Base-by-base conservation (phyloP, 805 yeast genomes). In the Metschnikowia aberdeeniae region DNA sequence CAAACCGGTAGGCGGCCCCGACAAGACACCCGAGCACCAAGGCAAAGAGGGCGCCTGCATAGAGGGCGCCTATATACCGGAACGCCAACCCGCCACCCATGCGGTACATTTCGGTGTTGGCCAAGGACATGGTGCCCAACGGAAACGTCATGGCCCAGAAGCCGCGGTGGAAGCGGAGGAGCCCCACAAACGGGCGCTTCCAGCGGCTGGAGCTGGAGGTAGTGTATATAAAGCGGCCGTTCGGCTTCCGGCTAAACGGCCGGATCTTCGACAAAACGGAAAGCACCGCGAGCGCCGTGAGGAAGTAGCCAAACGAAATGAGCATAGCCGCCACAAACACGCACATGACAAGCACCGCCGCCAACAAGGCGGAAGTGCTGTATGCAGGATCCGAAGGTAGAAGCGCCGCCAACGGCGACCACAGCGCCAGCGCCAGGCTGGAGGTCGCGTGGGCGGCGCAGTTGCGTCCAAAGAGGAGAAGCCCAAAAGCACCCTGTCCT, bases 81-180 rank as follows among this genome's bases (percentile, higher is more conserved):
- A 87, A 86, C 0, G 86, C 79, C 52, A 84, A 59, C 2, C 75
- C 75, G 17, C 55, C 45, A 39, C 22, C 43, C 7, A 39, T 30
- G 4, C 40, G 37, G 50, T 46, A 82, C 14, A 89, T 58, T 53
- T 79, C 76, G 8, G 70, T 62, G 46, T 79, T 74, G 2, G 88
- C 79, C 11, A 84, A 60, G 0, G 84, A 71, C 83, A 86, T 50
- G 6, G 67, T 87, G 2, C 96, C 97, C 55, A 89, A 57, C 4
- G 96, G 97, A 82, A 89, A 89, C 51, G 96, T 86, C 71, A 86
- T 77, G 13, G 89, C 81, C 96, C 96, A 86, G 80, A 57, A 62
- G 1, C 59, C 57, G 12, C 53, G 50, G 40, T 48, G 55, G 42
- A 60, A 61, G 40, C 36, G 43, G 31, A 61, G 50, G 32, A 56